Percentiles rank a stretch among this genome's conserved stretches.
phyloP scores from a whole-genome alignment of 1,139 yeast species.

The Nematodospora anomalae region DNA sequence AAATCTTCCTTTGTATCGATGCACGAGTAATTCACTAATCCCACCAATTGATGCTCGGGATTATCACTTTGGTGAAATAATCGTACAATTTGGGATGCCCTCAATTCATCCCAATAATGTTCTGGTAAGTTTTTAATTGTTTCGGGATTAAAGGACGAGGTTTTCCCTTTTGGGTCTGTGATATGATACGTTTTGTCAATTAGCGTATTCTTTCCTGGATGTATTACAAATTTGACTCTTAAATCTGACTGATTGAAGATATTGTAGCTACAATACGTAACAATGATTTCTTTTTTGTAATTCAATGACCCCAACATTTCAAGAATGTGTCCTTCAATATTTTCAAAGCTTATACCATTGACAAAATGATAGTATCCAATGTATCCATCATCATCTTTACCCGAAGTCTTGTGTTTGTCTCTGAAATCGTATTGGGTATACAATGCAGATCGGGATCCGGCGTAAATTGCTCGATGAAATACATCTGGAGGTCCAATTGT shows the following conservation, averaged over 20 bases:
- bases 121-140: conserved; percentile 23
- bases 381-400: conserved; percentile 37
- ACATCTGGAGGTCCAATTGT: conserved; percentile 40
- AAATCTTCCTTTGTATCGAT: conserved; percentile 20
- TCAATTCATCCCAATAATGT: conserved; percentile 33
- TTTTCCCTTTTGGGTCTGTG: conserved; percentile 23
- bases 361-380: conserved; percentile 42
- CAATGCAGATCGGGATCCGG: conserved; percentile 32
- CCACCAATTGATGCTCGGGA: conserved; percentile 34
- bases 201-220: conserved; percentile 18
- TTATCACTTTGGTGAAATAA: conserved; percentile 34
- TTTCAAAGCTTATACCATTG: conserved; percentile 33
- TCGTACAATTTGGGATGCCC: conserved; percentile 36
- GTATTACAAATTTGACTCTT: conserved; percentile 35
- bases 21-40: conserved; percentile 31
- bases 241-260: conserved; percentile 50
- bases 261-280: conserved; percentile 52
- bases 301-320: conserved; percentile 23
- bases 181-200: conserved; percentile 34
- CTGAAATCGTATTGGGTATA: conserved; percentile 32
- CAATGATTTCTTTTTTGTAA: conserved; percentile 35
- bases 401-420: conserved; percentile 6
- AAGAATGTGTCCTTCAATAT: conserved; percentile 25
- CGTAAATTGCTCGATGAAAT: conserved; percentile 41
- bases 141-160: conserved; percentile 18